Evolutionary conservation across 2,329 filamentous ascomycete genomes (phyloP).

Genomic region (Helotiales sp.): DNA sequence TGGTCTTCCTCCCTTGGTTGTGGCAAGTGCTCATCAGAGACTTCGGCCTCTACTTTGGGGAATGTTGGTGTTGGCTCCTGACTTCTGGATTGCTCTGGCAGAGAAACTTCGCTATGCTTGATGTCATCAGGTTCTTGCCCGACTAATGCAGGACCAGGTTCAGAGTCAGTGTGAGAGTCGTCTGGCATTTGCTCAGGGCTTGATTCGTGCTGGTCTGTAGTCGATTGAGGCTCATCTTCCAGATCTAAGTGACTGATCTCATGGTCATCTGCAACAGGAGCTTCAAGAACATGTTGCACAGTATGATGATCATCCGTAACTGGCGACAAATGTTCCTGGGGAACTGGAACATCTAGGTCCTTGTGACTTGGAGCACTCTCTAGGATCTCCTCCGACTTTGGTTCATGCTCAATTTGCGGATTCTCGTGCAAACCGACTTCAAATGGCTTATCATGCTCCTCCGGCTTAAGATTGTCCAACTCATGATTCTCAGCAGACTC

Average conservation of each 20-base stretch:
- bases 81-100: neutral
- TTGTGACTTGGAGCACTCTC: neutral
- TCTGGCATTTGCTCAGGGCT: neutral
- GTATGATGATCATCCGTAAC: neutral
- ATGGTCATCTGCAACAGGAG: neutral
- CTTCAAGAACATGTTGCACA: neutral
- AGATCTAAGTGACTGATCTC: neutral
- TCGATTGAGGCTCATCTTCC: neutral
- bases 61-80: neutral
- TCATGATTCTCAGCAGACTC: neutral
- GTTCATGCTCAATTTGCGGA: too few species aligned
- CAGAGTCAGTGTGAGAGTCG: neutral
- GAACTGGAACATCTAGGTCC: neutral
- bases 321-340: neutral
- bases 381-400: neutral
- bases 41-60: neutral
- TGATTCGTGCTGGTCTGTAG: neutral
- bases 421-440: too few species aligned
- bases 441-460: too few species aligned
- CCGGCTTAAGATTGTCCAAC: neutral
- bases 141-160: too few species aligned
- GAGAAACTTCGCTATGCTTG: too few species aligned
- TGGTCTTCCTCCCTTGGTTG: neutral
- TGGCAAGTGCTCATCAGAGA: too few species aligned
- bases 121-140: too few species aligned